Evolutionary conservation across 139 green algal genomes (phyloP).

Genomic region (Tetraselmis chui): DNA sequence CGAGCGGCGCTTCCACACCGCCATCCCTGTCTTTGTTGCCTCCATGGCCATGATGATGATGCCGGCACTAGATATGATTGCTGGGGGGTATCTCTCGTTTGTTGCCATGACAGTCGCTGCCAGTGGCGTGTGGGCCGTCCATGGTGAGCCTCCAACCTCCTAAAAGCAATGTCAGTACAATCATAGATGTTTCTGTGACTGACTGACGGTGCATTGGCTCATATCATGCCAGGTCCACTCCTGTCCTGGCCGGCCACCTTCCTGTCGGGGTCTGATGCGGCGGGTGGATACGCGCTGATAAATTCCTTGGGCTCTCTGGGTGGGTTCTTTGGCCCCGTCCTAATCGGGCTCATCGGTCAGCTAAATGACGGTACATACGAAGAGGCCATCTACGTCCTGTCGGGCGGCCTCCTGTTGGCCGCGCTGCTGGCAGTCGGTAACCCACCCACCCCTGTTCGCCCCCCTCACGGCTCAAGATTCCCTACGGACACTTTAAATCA

Average conservation of each 20-base stretch:
- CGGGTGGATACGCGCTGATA: conserved; percentile 27
- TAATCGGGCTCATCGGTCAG: conserved; percentile 7
- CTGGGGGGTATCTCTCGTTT: neutral
- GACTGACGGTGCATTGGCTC: no score
- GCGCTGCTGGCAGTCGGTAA: neutral
- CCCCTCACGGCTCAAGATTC: neutral
- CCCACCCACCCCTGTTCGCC: no score
- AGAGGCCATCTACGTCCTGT: conserved; percentile 20
- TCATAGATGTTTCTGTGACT: no score
- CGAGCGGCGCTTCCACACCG: conserved; percentile 24
- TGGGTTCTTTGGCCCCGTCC: conserved; percentile 24
- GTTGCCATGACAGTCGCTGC: conserved; percentile 4
- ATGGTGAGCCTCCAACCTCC: no score
- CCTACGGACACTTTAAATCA: no score
- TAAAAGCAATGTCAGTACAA: no score
- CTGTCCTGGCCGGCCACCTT: conserved; percentile 39
- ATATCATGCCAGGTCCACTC: conserved; percentile 9
- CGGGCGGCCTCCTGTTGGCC: conserved; percentile 3
- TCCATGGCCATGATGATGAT: neutral
- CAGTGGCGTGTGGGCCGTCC: conserved; percentile 19
- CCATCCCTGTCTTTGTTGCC: conserved; percentile 8
- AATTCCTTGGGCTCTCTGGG: conserved; percentile 27
- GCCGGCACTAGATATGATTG: neutral
- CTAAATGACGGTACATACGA: neutral
- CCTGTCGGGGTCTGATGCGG: conserved; percentile 22